Evolutionary conservation across 495 filamentous ascomycete genomes (phyloP).

Genomic region (Venustampulla echinocandica): DNA sequence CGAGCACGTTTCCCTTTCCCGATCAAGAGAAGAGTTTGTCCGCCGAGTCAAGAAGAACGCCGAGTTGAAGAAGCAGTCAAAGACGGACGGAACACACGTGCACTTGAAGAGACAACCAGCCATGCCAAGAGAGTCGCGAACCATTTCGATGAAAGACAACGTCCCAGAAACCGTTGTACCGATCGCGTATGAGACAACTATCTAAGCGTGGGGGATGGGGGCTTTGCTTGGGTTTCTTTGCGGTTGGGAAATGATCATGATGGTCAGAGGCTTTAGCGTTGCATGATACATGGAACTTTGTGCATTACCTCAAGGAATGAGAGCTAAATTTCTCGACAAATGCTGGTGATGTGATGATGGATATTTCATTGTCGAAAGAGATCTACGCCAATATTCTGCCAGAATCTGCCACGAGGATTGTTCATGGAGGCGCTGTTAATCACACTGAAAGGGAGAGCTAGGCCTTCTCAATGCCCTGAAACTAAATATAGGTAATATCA

Average conservation of each 20-base stretch:
- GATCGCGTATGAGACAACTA: conserved; percentile 94
- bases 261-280: conserved; percentile 18
- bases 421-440: no score
- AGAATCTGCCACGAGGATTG: no score
- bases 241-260: conserved; percentile 17
- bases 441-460: no score
- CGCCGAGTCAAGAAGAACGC: conserved; percentile 94
- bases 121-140: conserved; percentile 69
- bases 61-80: conserved; percentile 81
- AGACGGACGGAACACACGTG: conserved; percentile 74
- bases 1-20: conserved; percentile 91
- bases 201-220: conserved; percentile 50
- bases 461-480: no score
- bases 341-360: no score
- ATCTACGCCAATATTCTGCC: no score
- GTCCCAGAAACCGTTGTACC: conserved; percentile 84
- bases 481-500: no score
- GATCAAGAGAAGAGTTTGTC: conserved; percentile 92
- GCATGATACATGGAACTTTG: conserved; percentile 22
- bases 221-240: conserved; percentile 26
- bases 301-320: conserved; percentile 24
- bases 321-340: conserved; percentile 22
- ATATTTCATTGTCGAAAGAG: no score
- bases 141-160: conserved; percentile 66
- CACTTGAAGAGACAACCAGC: conserved; percentile 86